Base-by-base conservation (phyloP, 1,284 basidiomycete genomes). In the Ceratobasidium sp. region DNA sequence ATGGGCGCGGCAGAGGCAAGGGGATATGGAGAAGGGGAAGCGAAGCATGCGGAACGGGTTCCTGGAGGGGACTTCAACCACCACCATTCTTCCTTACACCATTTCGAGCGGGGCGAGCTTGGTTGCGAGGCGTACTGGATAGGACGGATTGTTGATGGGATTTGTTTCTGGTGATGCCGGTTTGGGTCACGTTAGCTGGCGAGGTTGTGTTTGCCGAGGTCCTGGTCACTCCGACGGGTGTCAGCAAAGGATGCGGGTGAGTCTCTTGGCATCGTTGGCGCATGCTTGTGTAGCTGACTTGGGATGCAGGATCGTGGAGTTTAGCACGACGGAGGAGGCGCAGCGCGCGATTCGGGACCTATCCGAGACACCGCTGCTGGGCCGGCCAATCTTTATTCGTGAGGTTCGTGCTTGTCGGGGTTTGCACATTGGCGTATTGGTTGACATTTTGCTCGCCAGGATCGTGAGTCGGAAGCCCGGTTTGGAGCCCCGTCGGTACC, bases 171-270 rank as follows among this genome's bases (percentile, higher is more conserved):
- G 71, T 72, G 63, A 69, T 60, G 73, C 72, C 46, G 81, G 84
- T 87, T 88, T 87, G 86, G 87, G 87, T 84, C 73, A 87, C 85
- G 85, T 85, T 87, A 95, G 94, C 92, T 90, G 94, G 94, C 84
- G 92, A 96, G 85, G 95, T 98, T 79, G 90, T 96, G 81, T 98
- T 98, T 87, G 93, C 96, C 85, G 96, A 99, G 87, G 95, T 99
- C 76, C 88, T 99, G 78, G 85, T 95, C 76, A 96, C 96, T 9
- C 96, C 96, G 9, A 96, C 93, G 48, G 96, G 96, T 72, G 88
- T 96, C 75, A 97, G 95, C 58, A 99, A 98, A 82, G 96, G 96
- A 80, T 98, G 96, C 88, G 95, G 95, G 95, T 96, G 79, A 83
- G 94, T 87, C n/a, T 18, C 46, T 59, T 77, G 5, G 42, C 48